Conservation (phyloP, 2,329 filamentous ascomycete species). For the Harringtonia lauricola region DNA sequence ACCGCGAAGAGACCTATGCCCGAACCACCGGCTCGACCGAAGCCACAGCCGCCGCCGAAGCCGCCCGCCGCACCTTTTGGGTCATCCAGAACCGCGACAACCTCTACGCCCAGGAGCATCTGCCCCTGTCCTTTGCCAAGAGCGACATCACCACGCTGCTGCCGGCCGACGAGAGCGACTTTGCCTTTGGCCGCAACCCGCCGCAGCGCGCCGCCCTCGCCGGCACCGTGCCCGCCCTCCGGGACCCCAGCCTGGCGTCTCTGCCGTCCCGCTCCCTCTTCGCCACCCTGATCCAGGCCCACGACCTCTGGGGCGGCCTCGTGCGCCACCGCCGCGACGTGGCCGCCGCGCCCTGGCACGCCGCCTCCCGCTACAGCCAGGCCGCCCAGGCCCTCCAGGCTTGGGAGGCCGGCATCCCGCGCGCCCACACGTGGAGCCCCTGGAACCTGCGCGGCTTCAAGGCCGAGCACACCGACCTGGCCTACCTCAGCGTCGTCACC, state of each 20-base stretch:
- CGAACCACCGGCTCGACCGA: slow-evolving; percentile 1
- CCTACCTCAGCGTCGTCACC: slow-evolving; percentile 43
- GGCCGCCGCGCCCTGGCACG: slow-evolving; percentile 34
- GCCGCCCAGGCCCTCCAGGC: slow-evolving; percentile 27
- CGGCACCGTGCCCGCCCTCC: slow-evolving; percentile 37
- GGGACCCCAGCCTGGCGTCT: slow-evolving; percentile 29
- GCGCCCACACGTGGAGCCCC: slow-evolving; percentile 34
- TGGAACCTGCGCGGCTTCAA: slow-evolving; percentile 34
- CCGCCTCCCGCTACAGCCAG: slow-evolving; percentile 32
- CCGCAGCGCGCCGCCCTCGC: slow-evolving; percentile 38
- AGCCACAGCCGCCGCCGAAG: slow-evolving; percentile 31
- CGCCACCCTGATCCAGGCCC: slow-evolving; percentile 42
- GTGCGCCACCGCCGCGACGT: slow-evolving; percentile 25
- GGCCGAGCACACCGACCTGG: slow-evolving; percentile 35
- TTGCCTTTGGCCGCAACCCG: slow-evolving; percentile 35
- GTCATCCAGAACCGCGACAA: slow-evolving; percentile 49
- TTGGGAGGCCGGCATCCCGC: slow-evolving; percentile 37
- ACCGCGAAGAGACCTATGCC: slow-evolving; percentile 45
- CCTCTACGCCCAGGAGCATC: slow-evolving; percentile 39
- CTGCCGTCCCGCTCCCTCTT: slow-evolving; percentile 41
- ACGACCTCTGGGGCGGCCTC: slow-evolving; percentile 41
- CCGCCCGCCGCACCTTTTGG: slow-evolving; percentile 45
- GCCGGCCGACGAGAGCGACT: slow-evolving; percentile 41
- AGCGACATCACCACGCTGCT: slow-evolving; percentile 43
- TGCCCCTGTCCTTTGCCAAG: slow-evolving; percentile 36